phyloP scores from a whole-genome alignment of 192 early-diverging fungal species.

The Podila clonocystis region DNA sequence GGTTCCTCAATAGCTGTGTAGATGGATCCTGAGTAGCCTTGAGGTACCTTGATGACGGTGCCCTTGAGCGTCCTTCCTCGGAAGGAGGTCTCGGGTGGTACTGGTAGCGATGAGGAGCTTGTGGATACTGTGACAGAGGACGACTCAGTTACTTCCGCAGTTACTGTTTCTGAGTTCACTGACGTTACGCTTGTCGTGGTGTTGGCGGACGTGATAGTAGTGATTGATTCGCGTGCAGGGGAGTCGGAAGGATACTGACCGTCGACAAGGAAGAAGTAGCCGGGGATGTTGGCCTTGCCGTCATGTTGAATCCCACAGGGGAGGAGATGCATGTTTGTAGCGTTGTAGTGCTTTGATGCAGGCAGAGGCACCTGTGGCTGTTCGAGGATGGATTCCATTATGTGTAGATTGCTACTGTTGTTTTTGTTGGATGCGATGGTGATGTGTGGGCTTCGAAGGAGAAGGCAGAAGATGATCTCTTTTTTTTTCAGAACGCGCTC shows the following conservation, averaged over 20 bases:
- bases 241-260: conserved; percentile 20
- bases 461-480: too few species aligned
- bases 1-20: conserved; percentile 18
- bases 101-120: background rate
- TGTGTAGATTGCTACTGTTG: too few species aligned
- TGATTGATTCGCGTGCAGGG: background rate
- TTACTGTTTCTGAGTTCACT: too few species aligned
- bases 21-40: conserved; percentile 26
- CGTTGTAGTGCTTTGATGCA: conserved; percentile 6
- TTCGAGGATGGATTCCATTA: conserved; percentile 42
- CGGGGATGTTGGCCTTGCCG: conserved; percentile 33
- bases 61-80: conserved; percentile 45
- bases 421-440: too few species aligned
- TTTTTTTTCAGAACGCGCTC: too few species aligned
- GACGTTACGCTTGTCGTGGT: conserved; percentile 2
- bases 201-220: background rate
- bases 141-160: background rate
- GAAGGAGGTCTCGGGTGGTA: conserved; percentile 30
- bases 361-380: conserved; percentile 10
- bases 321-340: conserved; percentile 32
- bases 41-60: conserved; percentile 21
- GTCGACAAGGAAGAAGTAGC: conserved; percentile 46
- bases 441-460: too few species aligned
- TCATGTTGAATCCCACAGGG: conserved; percentile 50
- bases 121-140: background rate